Evolutionary conservation across 2,329 filamentous ascomycete genomes (phyloP), one percentile per base, ranked within the genome.

Genomic region (Gyromitra esculenta): DNA sequence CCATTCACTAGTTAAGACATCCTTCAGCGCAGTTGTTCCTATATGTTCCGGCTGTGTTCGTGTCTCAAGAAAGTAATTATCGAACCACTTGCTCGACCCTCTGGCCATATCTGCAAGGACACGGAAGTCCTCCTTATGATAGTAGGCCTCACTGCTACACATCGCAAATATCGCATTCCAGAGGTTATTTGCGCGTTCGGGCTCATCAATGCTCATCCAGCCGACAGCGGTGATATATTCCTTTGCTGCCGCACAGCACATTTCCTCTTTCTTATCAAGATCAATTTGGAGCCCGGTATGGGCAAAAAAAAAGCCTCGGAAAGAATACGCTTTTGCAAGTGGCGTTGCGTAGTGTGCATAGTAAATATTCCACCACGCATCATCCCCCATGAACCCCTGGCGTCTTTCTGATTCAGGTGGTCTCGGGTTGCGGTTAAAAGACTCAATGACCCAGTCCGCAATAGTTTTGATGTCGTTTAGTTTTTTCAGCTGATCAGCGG

Each of bases 201-300:
- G 78, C 25, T 81, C 80, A 52, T 81, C 80, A 5, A 76, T 71
- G 7, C 79, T 78, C 66, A 80, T 74, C 80, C 80, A 81, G 3
- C 76, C 77, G 1, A 79, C 79, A 37, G 79, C 78, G 8, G 37
- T 76, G 41, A 77, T 73, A 60, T 79, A 81, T 31, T 80, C 74
- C 21, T 77, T 77, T 0, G 80, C 79, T n/a, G 79, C 79, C 37
- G 74, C 75, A 25, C 52, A 52, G 11, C 57, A 74, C 37, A 60
- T 57, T 25, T 75, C 75, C 35, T 77, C 75, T 31, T 18, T 75
- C 21, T 75, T 66, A 5, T 79, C 69, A 48, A 57, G 52, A 21
- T 80, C 79, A 54, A 77, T 70, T 25, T 79, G 79, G 6, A 79
- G 72, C 9, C 75, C 79, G 1, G 78, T 73, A 45, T 80, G 79